Percentiles rank a stretch among this genome's conserved stretches.
phyloP scores from a whole-genome alignment of 192 early-diverging fungal species.

The Backusella macrospora region DNA sequence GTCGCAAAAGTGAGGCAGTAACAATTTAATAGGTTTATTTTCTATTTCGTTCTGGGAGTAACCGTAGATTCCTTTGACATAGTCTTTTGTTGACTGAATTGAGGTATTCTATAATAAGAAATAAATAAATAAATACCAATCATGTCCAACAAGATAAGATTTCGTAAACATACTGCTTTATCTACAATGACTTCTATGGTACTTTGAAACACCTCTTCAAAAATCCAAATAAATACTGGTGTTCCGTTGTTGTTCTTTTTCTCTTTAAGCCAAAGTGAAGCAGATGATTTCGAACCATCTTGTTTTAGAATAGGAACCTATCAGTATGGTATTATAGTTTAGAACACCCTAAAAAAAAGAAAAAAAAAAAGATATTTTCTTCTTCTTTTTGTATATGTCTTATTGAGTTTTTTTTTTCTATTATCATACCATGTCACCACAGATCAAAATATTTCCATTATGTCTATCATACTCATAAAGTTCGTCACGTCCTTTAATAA shows the following conservation, averaged over 20 bases:
- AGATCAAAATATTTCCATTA: constrained; percentile 27
- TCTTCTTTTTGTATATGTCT: background rate
- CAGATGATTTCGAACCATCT: constrained; percentile 55
- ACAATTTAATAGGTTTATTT: constrained; percentile 8
- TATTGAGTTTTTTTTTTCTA: background rate
- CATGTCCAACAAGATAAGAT: background rate
- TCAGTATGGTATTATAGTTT: background rate
- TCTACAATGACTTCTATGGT: constrained; percentile 27
- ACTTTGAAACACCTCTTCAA: constrained; percentile 60
- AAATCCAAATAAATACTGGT: constrained; percentile 62
- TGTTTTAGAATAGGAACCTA: constrained; percentile 60
- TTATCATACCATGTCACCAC: constrained; percentile 35
- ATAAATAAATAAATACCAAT: constrained; percentile 16
- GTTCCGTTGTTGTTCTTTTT: constrained; percentile 48
- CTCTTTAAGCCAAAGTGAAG: constrained; percentile 64
- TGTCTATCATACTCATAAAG: background rate
- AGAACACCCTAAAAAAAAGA: background rate
- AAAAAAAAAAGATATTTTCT: background rate
- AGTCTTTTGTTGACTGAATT: constrained; percentile 49
- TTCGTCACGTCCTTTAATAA: constrained; percentile 19
- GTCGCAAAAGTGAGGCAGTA: constrained; percentile 1
- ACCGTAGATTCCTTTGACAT: constrained; percentile 53
- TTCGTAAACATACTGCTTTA: constrained; percentile 7
- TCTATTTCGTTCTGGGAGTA: constrained; percentile 47
- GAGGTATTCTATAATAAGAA: constrained; percentile 40